Evolutionary conservation across 148 eudicot genomes (phyloP).

Genomic region (Beta vulgaris): DNA sequence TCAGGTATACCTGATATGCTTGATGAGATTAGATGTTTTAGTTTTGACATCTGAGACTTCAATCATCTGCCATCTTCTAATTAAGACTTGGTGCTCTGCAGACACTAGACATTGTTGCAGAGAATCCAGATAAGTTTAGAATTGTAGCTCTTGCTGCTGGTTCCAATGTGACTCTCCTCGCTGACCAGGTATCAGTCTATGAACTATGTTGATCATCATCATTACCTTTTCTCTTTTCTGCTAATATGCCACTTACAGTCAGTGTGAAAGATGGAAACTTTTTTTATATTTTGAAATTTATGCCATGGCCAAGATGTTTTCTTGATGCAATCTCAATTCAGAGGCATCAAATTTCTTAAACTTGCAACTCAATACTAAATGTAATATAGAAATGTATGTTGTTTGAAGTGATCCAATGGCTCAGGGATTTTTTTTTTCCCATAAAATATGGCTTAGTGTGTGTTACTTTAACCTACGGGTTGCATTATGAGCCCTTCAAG

Average conservation of each 20-base stretch:
- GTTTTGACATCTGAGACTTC: neutral
- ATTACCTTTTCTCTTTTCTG: neutral
- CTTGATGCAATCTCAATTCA: neutral
- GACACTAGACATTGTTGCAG: conserved; percentile 94
- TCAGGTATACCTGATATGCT: conserved; percentile 49
- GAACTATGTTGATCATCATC: neutral
- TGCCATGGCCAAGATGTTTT: neutral
- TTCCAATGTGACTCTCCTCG: conserved; percentile 97
- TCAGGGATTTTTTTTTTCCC: neutral
- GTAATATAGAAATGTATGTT: neutral
- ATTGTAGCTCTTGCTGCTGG: conserved; percentile 98
- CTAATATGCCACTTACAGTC: neutral
- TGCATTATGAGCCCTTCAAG: neutral
- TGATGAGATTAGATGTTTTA: neutral
- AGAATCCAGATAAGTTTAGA: conserved; percentile 86
- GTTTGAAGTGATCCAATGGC: neutral
- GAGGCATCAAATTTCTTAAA: neutral
- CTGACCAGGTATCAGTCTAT: conserved; percentile 75
- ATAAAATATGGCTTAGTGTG: neutral
- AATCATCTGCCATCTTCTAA: conserved; percentile 1
- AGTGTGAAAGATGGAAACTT: neutral
- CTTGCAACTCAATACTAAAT: neutral
- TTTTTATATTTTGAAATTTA: neutral
- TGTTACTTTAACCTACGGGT: neutral
- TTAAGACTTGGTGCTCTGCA: conserved; percentile 32